Base-by-base conservation (phyloP, 148 eudicot genomes). In the Rhododendron williamsianum region DNA sequence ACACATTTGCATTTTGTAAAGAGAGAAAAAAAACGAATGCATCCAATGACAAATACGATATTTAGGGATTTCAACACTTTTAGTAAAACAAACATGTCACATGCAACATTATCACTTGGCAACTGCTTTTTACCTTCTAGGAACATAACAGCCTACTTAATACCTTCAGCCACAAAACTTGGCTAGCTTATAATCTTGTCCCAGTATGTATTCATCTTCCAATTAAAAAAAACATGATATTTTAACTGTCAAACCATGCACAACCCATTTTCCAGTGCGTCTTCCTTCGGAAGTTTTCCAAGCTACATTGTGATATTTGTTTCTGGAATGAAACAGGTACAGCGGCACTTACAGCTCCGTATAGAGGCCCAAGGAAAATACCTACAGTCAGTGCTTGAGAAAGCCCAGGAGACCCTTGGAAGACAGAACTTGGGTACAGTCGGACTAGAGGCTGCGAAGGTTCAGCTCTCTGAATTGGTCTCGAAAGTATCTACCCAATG, bases 291-390 rank as follows among this genome's bases (percentile, higher is more conserved):
- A 41, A 25, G 58, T 78, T 77, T 78, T 69, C 46, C 51, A 25
- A 71, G 79, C n/a, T 23, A 69, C 49, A 33, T 80, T 33, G 33
- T 30, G 16, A 80, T 18, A 45, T 13, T 85, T 13, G 56, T 16
- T 12, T 54, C 38, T 74, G 72, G 60, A 83, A 65, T 63, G 56
- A 82, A 36, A 72, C 83, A 96, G 98, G 98, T 96, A 82, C 98
- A 96, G 83, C 87, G 95, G 74, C 98, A 95, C 89, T 88, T 96
- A 69, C 98, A 96, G 85, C 89, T 94, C 21, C 92, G 96, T 21
- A 96, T 96, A 86, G 98, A 96, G 81, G 96, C 98, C 78, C 98
- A 96, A 89, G 98, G 98, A 35, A 96, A 93, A 87, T 94, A 96
- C 89, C 91, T 96, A 77, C 98, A 96, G 73, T 81, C 94, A 16